Conservation (phyloP, 202 grass and related monocot genomes). For the Eragrostis tef region DNA sequence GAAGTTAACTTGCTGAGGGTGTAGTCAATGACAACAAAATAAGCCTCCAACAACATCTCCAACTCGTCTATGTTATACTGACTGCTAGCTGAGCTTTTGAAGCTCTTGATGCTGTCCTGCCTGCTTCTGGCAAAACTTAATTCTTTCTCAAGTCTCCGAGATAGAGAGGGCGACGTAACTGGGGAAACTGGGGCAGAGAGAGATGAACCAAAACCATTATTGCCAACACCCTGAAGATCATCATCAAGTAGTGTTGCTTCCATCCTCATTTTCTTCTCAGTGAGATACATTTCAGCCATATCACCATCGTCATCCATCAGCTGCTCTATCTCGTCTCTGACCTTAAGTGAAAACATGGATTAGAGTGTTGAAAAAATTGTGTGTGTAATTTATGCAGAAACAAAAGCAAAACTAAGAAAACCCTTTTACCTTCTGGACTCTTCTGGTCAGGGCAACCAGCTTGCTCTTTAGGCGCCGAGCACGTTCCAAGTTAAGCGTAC, state of each 20-base stretch:
- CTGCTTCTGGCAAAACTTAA: conserved; percentile 68
- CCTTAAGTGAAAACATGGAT: conserved; percentile 53
- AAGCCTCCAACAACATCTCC: conserved; percentile 97
- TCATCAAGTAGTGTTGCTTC: conserved; percentile 68
- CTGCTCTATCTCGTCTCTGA: conserved; percentile 95
- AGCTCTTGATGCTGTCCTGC: conserved; percentile 53
- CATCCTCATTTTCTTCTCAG: conserved; percentile 79
- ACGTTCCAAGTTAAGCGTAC: conserved; percentile 81
- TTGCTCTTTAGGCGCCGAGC: conserved; percentile 85
- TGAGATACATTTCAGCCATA: conserved; percentile 99
- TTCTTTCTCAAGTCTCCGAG: conserved; percentile 66
- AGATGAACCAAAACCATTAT: conserved; percentile 53
- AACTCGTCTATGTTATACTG: conserved; percentile 70
- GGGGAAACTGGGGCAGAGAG: conserved; percentile 74
- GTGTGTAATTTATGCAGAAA: background rate
- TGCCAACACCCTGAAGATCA: conserved; percentile 46
- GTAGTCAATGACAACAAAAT: conserved; percentile 87
- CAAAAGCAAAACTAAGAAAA: conserved; percentile 2
- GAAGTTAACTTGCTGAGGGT: conserved; percentile 89
- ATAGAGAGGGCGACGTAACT: conserved; percentile 49
- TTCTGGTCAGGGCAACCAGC: conserved; percentile 80
- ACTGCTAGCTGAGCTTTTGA: conserved; percentile 64
- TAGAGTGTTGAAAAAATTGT: conserved; percentile 21
- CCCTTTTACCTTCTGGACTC: conserved; percentile 84
- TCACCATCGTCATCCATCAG: conserved; percentile 96